Conservation (phyloP, 208 protist species). For the Trypanosoma melophagium region DNA sequence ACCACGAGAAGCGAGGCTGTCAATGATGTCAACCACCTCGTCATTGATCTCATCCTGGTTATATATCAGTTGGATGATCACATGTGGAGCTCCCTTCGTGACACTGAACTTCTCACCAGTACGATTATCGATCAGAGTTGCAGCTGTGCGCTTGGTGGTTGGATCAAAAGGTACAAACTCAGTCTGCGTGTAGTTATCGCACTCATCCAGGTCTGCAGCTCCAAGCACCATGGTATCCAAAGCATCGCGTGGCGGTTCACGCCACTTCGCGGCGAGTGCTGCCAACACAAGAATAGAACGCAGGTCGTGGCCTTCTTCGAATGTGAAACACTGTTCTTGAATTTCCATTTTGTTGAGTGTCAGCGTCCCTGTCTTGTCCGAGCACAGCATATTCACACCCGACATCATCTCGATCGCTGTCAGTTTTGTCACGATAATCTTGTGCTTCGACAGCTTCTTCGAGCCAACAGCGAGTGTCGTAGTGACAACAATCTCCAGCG, state of each 20-base stretch:
- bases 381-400: conserved; percentile 72
- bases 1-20: conserved; percentile 58
- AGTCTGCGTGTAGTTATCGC: conserved; percentile 77
- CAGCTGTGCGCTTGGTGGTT: conserved; percentile 62
- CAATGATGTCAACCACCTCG: conserved; percentile 71
- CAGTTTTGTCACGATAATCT: conserved; percentile 93
- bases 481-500: conserved; percentile 84
- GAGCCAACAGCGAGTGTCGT: conserved; percentile 90
- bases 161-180: conserved; percentile 69
- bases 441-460: conserved; percentile 87
- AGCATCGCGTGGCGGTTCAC: conserved; percentile 59
- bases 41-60: conserved; percentile 81
- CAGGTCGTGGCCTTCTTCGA: conserved; percentile 59
- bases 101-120: conserved; percentile 70
- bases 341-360: conserved; percentile 94
- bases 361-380: conserved; percentile 95
- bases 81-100: conserved; percentile 88
- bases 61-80: conserved; percentile 71
- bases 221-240: conserved; percentile 88
- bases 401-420: conserved; percentile 89
- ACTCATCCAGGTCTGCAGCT: conserved; percentile 71
- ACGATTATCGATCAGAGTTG: conserved; percentile 47
- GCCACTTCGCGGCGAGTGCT: conserved; percentile 85
- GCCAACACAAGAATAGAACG: conserved; percentile 60
- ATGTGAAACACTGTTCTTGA: conserved; percentile 70